phyloP scores from a whole-genome alignment of 2,329 filamentous ascomycete genomes.

The Sporothrix pallida region DNA sequence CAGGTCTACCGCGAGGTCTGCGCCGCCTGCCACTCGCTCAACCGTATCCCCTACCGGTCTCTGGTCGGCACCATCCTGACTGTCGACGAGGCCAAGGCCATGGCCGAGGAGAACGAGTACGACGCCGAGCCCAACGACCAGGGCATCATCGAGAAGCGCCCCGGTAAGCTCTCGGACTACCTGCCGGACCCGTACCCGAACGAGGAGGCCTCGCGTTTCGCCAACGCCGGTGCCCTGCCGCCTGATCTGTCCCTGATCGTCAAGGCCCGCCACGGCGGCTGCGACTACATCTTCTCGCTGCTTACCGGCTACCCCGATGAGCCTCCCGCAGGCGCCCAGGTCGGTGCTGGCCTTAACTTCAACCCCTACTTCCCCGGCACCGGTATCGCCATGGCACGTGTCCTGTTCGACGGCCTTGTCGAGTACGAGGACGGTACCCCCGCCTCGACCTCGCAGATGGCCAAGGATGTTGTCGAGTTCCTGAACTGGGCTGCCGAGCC shows the following conservation, averaged over 20 bases:
- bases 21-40: slow-evolving; percentile 95
- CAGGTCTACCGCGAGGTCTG: slow-evolving; percentile 99
- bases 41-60: slow-evolving; percentile 88
- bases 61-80: slow-evolving; percentile 92
- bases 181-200: slow-evolving; percentile 96
- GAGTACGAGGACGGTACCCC: slow-evolving; percentile 98
- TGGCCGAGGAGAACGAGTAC: slow-evolving; percentile 99
- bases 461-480: slow-evolving; percentile 98
- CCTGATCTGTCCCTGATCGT: slow-evolving; percentile 97
- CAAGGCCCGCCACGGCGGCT: slow-evolving; percentile 97
- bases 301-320: slow-evolving; percentile 98
- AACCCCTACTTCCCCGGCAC: slow-evolving; percentile 99
- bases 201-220: slow-evolving; percentile 95
- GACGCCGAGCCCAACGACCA: slow-evolving; percentile 97
- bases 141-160: slow-evolving; percentile 97
- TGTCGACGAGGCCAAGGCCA: slow-evolving; percentile 94
- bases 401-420: slow-evolving; percentile 94
- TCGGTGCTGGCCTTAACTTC: slow-evolving; percentile 95
- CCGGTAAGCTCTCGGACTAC: slow-evolving; percentile 98
- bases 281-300: slow-evolving; percentile 97
- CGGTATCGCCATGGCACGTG: slow-evolving; percentile 98
- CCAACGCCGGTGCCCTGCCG: slow-evolving; percentile 97
- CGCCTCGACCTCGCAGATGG: slow-evolving; percentile 97
- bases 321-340: slow-evolving; percentile 83
- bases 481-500: slow-evolving; percentile 99